A percentile compares a stretch with the other conserved stretches of the same genome.
Evolutionary conservation across 140 eudicot genomes (phyloP).

Genomic region (Erigeron philadelphicus): DNA sequence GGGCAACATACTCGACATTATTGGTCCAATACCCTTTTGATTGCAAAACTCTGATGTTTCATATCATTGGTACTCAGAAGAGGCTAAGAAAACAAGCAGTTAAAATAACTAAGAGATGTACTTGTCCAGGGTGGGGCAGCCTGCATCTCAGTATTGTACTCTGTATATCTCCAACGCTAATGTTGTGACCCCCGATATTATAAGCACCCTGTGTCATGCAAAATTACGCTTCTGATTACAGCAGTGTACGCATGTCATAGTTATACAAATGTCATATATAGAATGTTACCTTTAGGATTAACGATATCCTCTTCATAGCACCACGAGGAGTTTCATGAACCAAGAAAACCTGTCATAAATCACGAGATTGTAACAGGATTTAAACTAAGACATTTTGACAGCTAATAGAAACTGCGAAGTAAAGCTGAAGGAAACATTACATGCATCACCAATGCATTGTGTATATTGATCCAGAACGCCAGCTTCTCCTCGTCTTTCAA

Average conservation of each 20-base stretch:
- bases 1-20: neutral
- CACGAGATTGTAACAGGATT: slow-evolving; percentile 7
- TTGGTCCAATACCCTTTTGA: slow-evolving; percentile 1
- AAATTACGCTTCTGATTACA: slow-evolving; percentile 8
- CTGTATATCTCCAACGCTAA: slow-evolving; percentile 81
- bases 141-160: slow-evolving; percentile 66
- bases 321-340: slow-evolving; percentile 73
- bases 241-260: neutral
- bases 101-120: slow-evolving; percentile 25
- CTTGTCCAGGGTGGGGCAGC: slow-evolving; percentile 88
- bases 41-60: neutral
- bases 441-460: slow-evolving; percentile 88
- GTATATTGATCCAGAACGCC: slow-evolving; percentile 91
- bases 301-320: slow-evolving; percentile 58
- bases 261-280: neutral
- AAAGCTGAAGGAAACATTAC: slow-evolving; percentile 35
- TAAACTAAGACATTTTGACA: slow-evolving; percentile 16
- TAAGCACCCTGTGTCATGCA: slow-evolving; percentile 66
- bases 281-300: slow-evolving; percentile 59
- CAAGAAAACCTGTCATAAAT: slow-evolving; percentile 48
- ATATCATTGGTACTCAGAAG: neutral
- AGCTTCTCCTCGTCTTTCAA: slow-evolving; percentile 73
- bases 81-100: neutral
- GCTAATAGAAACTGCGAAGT: neutral
- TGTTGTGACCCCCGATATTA: slow-evolving; percentile 70